Evolutionary conservation across 306 rosid species (phyloP), one percentile per base, ranked within the genome.

Genomic region (Lathyrus sativus): DNA sequence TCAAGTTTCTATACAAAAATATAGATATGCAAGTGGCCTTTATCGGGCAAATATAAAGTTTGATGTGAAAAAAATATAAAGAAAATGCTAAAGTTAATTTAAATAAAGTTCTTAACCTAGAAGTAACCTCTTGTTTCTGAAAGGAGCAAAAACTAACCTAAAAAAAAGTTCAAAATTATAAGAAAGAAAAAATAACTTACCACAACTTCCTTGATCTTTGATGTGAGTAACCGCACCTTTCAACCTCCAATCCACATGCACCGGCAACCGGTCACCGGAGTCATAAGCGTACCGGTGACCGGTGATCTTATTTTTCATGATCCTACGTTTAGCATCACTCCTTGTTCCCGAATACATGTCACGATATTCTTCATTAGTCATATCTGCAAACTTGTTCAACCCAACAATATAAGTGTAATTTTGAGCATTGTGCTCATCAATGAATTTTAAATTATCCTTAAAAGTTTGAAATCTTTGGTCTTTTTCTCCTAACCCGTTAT

Each of bases 161-260:
- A 31, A 33, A 26, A 26, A 26, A 26, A 26, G 29, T 33, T 33
- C 8, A 39, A 49, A 62, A 44, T n/a, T 4, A 62, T 19, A 31
- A 12, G 44, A 9, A 19, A 39, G 7, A 39, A n/a, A 15, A 55
- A 45, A 35, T 29, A 73, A 65, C 82, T 76, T 43, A 93, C 99
- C 99, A 67, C 97, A 93, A 63, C 74, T 46, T 74, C 95, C 92
- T 70, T 93, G 99, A 84, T 93, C 79, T 71, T 93, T 93, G 81
- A 93, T 66, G 1, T 89, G 79, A 76, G 71, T 73, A 57, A 90
- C 85, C 1, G 88, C 95, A 41, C 97, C 97, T 22, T 73, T 55
- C 1, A n/a, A 43, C 81, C 95, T 88, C 99, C 99, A 93, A 72
- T 93, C 99, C 1, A 93, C 85, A 11, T 85, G 76, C 18, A 41